phyloP scores from a whole-genome alignment of 306 rosid genomes.

The Cucurbita moschata region DNA sequence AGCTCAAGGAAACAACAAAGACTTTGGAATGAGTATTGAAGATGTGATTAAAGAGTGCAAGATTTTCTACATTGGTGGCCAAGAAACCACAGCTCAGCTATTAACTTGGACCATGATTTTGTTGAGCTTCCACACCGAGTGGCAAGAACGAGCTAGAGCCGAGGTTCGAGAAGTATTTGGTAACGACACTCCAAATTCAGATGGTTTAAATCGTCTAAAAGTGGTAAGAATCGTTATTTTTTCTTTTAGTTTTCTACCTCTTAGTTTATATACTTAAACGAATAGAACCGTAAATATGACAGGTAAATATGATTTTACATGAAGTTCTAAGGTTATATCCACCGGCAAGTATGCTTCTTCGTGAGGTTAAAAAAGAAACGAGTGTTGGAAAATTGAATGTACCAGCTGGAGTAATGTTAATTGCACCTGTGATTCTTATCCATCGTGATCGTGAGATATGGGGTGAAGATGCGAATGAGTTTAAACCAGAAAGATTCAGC shows the following conservation, averaged over 20 bases:
- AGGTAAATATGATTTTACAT: conserved; percentile 11
- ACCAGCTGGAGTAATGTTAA: conserved; percentile 8
- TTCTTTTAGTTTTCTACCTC: too few species aligned
- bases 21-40: conserved; percentile 2
- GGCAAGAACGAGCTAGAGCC: conserved; percentile 41
- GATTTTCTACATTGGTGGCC: conserved; percentile 33
- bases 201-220: conserved; percentile 24
- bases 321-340: conserved; percentile 10
- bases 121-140: conserved; percentile 16
- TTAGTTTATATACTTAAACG: too few species aligned
- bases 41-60: conserved; percentile 36
- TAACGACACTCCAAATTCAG: conserved; percentile 12
- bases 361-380: neutral
- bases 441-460: conserved; percentile 18
- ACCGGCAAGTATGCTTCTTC: neutral
- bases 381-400: neutral
- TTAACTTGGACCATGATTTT: conserved; percentile 33
- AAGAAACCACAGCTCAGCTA: conserved; percentile 29
- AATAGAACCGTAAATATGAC: too few species aligned
- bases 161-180: conserved; percentile 33
- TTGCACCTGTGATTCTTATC: neutral
- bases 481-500: conserved; percentile 28
- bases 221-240: too few species aligned
- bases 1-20: neutral
- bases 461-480: conserved; percentile 27